Evolutionary conservation across 441 rosid species (phyloP), one percentile per base, ranked within the genome.

Genomic region (Adansonia grandidieri): DNA sequence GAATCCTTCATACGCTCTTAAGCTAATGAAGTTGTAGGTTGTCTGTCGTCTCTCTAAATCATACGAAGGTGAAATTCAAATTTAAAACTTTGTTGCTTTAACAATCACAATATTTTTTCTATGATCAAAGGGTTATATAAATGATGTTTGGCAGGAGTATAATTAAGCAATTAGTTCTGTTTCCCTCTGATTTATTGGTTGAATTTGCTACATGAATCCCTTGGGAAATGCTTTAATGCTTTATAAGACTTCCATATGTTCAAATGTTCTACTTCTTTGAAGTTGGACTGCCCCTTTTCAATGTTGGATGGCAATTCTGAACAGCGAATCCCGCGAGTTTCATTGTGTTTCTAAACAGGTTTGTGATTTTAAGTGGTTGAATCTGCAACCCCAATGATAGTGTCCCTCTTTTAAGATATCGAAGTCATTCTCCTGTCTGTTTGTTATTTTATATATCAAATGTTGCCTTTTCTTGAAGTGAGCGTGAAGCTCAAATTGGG

Each of bases 261-360:
- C 17, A 68, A 68, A 47, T 19, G 5, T 17, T 68, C 9, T 68
- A 10, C 54, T 68, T 45, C 42, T 37, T 37, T 68, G 73, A 68
- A 45, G 56, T 22, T 68, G 40, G n/a, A 20, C 17, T 5, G 56
- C 73, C 4, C 42, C 17, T 82, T 74, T 79, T 62, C 67, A 71
- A 68, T 72, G 72, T 82, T 72, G 82, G 86, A 78, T 81, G 81
- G 79, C 80, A 71, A 75, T 75, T 78, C 82, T 85, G 56, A 44
- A 20, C 17, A 10, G 37, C 73, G 45, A 17, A 67, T 19, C 53
- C 71, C 11, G 13, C 32, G 1, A 17, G n/a, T 67, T 67, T 67
- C 53, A 47, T 6, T 47, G 37, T 19, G 37, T 45, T 45, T 68
- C 56, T 68, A 54, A 47, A 15, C 56, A 68, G 73, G 56, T 68